Conservation (phyloP, 768 basidiomycete genomes). For the Russula olivacea region DNA sequence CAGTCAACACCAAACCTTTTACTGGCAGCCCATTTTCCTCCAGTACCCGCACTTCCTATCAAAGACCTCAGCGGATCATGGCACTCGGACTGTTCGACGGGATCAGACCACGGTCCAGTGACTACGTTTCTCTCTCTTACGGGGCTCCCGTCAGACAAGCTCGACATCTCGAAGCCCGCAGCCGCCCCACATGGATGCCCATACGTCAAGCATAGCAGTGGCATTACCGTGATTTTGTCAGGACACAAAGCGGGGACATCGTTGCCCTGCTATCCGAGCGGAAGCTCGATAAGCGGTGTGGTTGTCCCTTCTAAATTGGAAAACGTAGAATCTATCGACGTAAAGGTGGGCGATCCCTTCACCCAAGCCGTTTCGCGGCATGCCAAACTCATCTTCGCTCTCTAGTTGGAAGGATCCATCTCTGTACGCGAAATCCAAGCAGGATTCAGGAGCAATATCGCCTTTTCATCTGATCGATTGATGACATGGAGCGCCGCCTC, state of each 20-base stretch:
- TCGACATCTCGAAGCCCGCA: background rate
- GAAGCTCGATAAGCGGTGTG: constrained; percentile 10
- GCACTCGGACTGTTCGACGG: background rate
- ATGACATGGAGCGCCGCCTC: constrained; percentile 8
- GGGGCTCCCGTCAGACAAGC: background rate
- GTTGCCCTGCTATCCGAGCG: constrained; percentile 13
- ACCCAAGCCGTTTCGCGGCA: background rate
- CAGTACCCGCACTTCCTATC: too few species aligned
- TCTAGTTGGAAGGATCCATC: constrained; percentile 9
- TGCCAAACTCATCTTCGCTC: background rate
- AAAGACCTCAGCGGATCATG: background rate
- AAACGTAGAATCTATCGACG: constrained; percentile 1
- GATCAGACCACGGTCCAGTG: background rate
- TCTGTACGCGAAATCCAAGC: constrained; percentile 16
- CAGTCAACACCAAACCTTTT: background rate
- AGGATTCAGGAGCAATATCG: constrained; percentile 1
- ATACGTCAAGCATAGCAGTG: constrained; percentile 11
- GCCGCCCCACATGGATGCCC: background rate
- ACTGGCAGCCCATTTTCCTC: background rate
- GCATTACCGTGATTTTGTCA: constrained; percentile 8
- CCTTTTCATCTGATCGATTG: constrained; percentile 8
- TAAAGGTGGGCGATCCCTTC: constrained; percentile 7
- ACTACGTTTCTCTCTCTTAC: background rate
- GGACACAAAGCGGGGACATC: constrained; percentile 11
- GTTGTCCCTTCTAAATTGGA: constrained; percentile 6